These are phyloP conservation scores for Mycena chlorophos DNA, from an alignment of 768 basidiomycete genomes.

Conservation along the genomic window DNA sequence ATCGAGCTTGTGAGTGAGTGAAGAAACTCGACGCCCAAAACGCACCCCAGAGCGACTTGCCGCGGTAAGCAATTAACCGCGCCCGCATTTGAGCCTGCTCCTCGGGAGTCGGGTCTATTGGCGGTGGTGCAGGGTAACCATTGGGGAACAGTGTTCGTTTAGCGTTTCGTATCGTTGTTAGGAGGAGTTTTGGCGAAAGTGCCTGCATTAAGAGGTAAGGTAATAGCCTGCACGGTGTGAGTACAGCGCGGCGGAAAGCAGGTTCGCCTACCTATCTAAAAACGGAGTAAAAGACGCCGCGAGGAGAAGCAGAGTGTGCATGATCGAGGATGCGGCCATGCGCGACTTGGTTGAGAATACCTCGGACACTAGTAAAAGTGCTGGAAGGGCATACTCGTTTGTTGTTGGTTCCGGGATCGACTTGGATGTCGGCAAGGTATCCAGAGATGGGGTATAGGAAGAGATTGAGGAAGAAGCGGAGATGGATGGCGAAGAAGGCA, in stretches of 20 bases:
- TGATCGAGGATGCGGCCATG: constrained; percentile 46
- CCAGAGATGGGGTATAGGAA: constrained; percentile 15
- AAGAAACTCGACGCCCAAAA: background rate
- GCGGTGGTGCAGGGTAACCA: constrained; percentile 78
- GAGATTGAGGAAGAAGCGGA: constrained; percentile 20
- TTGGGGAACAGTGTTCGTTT: constrained; percentile 83
- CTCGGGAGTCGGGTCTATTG: constrained; percentile 72
- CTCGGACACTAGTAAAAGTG: constrained; percentile 48
- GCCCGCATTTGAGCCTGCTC: constrained; percentile 67
- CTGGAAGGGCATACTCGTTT: constrained; percentile 42
- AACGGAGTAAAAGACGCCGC: constrained; percentile 51
- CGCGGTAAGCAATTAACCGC: constrained; percentile 35
- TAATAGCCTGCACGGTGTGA: constrained; percentile 51
- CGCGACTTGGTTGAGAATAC: constrained; percentile 51
- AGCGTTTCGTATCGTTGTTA: constrained; percentile 51
- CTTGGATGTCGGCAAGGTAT: constrained; percentile 11
- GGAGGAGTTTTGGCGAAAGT: constrained; percentile 52
- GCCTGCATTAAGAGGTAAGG: constrained; percentile 62
- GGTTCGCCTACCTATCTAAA: constrained; percentile 52
- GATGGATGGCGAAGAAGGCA: constrained; percentile 10
- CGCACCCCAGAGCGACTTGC: constrained; percentile 21
- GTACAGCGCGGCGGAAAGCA: no score
- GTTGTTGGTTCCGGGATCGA: constrained; percentile 4
- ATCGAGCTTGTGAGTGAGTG: background rate
- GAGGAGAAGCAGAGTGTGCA: constrained; percentile 49